phyloP scores from a whole-genome alignment of 1,139 yeast species.

The Lodderomyces margitis region DNA sequence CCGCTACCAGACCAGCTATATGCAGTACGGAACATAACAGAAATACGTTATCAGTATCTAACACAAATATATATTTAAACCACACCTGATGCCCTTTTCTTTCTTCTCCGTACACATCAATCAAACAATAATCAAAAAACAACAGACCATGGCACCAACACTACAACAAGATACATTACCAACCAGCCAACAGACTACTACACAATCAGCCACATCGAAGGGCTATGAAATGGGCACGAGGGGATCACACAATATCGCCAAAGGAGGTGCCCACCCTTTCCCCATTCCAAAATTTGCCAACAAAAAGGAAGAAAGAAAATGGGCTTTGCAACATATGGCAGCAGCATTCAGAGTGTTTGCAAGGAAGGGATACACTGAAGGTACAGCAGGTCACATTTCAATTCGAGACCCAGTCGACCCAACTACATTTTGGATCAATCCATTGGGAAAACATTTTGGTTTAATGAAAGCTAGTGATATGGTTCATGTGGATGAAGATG shows the following conservation, averaged over 20 bases:
- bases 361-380: slow-evolving; percentile 71
- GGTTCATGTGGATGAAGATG: slow-evolving; percentile 73
- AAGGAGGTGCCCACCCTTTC: slow-evolving; percentile 49
- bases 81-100: neutral
- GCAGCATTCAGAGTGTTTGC: slow-evolving; percentile 80
- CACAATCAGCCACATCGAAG: slow-evolving; percentile 28
- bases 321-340: slow-evolving; percentile 75
- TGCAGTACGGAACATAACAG: too few relatives aligned
- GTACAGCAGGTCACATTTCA: slow-evolving; percentile 79
- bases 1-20: neutral
- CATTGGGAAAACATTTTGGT: slow-evolving; percentile 70
- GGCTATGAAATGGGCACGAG: slow-evolving; percentile 48
- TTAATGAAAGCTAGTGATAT: slow-evolving; percentile 68
- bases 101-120: neutral
- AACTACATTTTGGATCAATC: slow-evolving; percentile 74
- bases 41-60: too few relatives aligned
- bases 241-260: slow-evolving; percentile 51
- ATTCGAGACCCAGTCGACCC: slow-evolving; percentile 75
- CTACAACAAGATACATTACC: slow-evolving; percentile 1
- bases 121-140: too few relatives aligned
- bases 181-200: slow-evolving; percentile 9
- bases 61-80: neutral
- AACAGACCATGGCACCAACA: neutral
- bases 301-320: slow-evolving; percentile 52
- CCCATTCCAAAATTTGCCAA: slow-evolving; percentile 52